Evolutionary conservation across 2,329 filamentous ascomycete species (phyloP).

Genomic region (Diaporthe capsici): DNA sequence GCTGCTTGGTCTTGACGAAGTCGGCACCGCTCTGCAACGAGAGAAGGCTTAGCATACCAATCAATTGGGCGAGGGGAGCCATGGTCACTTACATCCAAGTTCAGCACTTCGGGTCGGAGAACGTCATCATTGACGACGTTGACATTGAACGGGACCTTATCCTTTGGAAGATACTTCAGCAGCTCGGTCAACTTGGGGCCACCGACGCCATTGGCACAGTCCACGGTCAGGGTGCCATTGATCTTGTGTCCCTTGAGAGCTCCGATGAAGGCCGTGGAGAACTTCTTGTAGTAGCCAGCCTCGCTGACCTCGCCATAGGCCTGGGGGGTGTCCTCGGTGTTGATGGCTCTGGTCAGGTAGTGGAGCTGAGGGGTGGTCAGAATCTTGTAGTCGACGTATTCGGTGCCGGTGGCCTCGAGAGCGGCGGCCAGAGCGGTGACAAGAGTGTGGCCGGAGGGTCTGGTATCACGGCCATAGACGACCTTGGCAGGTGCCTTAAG

Average conservation of each 20-base stretch:
- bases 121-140: constrained; percentile 95
- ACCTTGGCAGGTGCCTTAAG: constrained; percentile 80
- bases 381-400: constrained; percentile 88
- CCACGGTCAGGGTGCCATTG: constrained; percentile 82
- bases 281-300: constrained; percentile 94
- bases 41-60: constrained; percentile 39
- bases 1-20: constrained; percentile 97
- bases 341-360: constrained; percentile 94
- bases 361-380: constrained; percentile 98
- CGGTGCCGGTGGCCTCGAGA: constrained; percentile 80
- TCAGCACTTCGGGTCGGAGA: constrained; percentile 88
- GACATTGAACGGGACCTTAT: constrained; percentile 81
- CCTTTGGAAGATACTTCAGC: constrained; percentile 82
- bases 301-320: constrained; percentile 92
- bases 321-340: constrained; percentile 89
- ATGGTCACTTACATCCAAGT: constrained; percentile 78
- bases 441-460: constrained; percentile 89
- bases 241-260: constrained; percentile 85
- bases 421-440: constrained; percentile 84
- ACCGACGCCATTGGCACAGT: constrained; percentile 97
- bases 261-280: constrained; percentile 85
- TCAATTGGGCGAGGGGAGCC: not conserved
- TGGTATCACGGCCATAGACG: constrained; percentile 92
- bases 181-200: constrained; percentile 91
- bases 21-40: constrained; percentile 85